Conservation (phyloP, 163 green algal species). For the Trebouxia gelatinosa region DNA sequence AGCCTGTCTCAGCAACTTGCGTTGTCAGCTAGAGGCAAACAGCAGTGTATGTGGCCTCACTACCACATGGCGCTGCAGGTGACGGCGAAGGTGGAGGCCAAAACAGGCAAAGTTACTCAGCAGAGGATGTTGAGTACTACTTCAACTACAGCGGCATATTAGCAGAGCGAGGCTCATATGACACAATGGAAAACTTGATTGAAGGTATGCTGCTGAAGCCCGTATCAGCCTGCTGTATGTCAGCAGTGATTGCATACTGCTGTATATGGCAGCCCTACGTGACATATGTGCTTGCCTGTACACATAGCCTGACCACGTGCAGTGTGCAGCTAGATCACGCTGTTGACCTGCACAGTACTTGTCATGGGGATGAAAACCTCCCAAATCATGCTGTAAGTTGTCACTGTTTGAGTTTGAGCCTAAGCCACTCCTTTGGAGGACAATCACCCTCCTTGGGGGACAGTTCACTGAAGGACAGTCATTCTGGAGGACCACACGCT, state of each 20-base stretch:
- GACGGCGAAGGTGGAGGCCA: constrained; percentile 45
- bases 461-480: neutral
- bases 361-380: neutral
- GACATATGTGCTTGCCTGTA: neutral
- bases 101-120: constrained; percentile 55
- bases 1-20: too few relatives aligned
- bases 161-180: constrained; percentile 82
- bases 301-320: neutral
- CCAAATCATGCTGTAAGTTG: neutral
- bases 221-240: neutral
- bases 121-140: constrained; percentile 83
- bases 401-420: neutral
- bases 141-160: constrained; percentile 96
- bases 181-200: constrained; percentile 58
- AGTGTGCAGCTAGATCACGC: neutral
- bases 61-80: too few relatives aligned
- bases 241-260: neutral
- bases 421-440: neutral
- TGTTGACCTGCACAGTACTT: neutral
- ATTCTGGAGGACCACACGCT: neutral
- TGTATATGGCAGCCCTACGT: neutral
- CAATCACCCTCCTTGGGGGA: too few relatives aligned
- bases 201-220: constrained; percentile 36
- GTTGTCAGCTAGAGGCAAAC: too few relatives aligned
- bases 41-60: too few relatives aligned